These are phyloP conservation scores for Pythium monospermum DNA, from an alignment of 352 stramenopile genomes.

Conservation along the genomic window DNA sequence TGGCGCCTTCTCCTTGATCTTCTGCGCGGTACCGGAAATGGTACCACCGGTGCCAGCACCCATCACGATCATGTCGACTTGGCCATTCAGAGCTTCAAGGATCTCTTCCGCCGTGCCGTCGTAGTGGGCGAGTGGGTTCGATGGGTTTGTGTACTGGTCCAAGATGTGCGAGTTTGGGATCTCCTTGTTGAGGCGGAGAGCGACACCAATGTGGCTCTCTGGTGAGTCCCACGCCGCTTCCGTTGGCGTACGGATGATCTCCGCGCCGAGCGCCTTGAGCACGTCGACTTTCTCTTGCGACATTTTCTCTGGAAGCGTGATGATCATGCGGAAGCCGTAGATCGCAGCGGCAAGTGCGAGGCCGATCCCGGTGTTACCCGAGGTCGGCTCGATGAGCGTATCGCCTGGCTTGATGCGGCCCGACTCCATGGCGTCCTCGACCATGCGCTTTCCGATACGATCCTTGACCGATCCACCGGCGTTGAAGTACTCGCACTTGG, in stretches of 20 bases:
- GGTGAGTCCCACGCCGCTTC: constrained; percentile 95
- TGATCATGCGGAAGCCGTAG: constrained; percentile 96
- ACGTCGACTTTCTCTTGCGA: constrained; percentile 96
- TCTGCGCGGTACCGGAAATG: constrained; percentile 90
- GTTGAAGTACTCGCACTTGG: constrained; percentile 96
- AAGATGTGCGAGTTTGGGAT: constrained; percentile 95
- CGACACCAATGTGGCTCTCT: constrained; percentile 93
- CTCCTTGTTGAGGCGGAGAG: constrained; percentile 89
- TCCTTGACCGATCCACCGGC: constrained; percentile 88
- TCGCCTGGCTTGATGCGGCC: constrained; percentile 88
- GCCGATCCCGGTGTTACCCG: constrained; percentile 96
- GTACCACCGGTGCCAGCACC: constrained; percentile 94
- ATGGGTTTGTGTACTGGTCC: constrained; percentile 96
- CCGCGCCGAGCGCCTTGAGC: constrained; percentile 92
- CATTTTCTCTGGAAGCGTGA: constrained; percentile 95
- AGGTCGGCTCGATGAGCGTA: constrained; percentile 95
- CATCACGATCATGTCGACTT: constrained; percentile 95
- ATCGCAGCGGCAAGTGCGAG: constrained; percentile 94
- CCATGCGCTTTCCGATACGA: constrained; percentile 80
- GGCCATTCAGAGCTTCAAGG: constrained; percentile 86
- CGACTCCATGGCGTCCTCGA: constrained; percentile 84
- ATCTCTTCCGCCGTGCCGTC: constrained; percentile 96
- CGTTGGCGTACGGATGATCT: constrained; percentile 96
- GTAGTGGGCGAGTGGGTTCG: constrained; percentile 95
- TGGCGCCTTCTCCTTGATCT: constrained; percentile 92